phyloP scores from a whole-genome alignment of 768 basidiomycete genomes.

The Termitomyces eurrhizus region DNA sequence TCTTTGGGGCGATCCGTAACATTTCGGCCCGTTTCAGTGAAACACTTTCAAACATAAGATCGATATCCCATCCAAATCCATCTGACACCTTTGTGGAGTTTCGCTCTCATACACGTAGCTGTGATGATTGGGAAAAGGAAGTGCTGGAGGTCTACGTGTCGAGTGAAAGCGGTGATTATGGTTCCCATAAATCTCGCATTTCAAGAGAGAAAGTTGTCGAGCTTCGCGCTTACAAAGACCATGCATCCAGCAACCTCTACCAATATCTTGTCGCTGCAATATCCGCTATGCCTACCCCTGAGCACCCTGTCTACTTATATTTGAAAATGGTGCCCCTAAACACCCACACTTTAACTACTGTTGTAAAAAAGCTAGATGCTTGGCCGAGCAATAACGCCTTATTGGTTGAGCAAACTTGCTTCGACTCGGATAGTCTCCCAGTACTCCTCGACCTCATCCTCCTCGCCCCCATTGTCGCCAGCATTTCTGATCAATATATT shows the following conservation, averaged over 20 bases:
- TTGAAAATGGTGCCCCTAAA: not conserved
- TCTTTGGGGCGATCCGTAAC: not conserved
- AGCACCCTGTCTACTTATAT: slow-evolving; percentile 2
- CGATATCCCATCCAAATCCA: not conserved
- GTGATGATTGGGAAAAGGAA: slow-evolving; percentile 8
- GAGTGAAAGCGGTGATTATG: slow-evolving; percentile 4
- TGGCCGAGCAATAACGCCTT: slow-evolving; percentile 5
- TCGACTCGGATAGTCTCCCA: slow-evolving; percentile 2
- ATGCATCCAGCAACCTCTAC: not conserved
- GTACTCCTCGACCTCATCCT: slow-evolving; percentile 10
- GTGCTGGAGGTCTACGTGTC: slow-evolving; percentile 5
- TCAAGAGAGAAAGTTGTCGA: slow-evolving; percentile 4
- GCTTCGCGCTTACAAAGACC: slow-evolving; percentile 6
- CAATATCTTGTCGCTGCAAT: slow-evolving; percentile 7
- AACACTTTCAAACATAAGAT: not conserved
- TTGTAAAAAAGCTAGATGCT: slow-evolving; percentile 5
- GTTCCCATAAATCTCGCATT: slow-evolving; percentile 1
- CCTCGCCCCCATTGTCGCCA: slow-evolving; percentile 4
- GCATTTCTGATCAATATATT: not conserved
- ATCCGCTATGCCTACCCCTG: slow-evolving; percentile 1
- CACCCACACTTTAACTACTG: slow-evolving; percentile 1
- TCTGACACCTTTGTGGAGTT: slow-evolving; percentile 6
- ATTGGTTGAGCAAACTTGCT: slow-evolving; percentile 9
- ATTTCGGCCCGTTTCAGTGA: slow-evolving; percentile 1
- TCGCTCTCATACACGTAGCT: slow-evolving; percentile 5